These are phyloP conservation scores for Trichoderma orchidacearum DNA, from an alignment of 495 filamentous ascomycete genomes.

Conservation along the genomic window DNA sequence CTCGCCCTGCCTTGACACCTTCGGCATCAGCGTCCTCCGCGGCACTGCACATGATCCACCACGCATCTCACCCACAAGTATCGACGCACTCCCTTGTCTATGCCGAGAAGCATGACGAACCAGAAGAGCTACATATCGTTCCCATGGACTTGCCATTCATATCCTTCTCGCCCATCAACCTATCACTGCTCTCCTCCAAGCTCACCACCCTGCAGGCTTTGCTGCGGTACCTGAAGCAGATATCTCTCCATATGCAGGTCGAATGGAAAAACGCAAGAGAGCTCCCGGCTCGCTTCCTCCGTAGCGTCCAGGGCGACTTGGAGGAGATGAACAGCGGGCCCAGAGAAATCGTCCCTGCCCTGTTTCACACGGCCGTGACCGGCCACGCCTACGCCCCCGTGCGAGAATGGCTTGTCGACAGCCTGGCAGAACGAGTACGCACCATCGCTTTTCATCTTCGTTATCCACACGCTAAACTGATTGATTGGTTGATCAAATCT, in stretches of 20 bases:
- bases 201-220: slow-evolving; percentile 78
- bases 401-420: slow-evolving; percentile 81
- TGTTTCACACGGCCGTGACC: slow-evolving; percentile 78
- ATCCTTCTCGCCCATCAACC: slow-evolving; percentile 59
- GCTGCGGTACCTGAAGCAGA: slow-evolving; percentile 66
- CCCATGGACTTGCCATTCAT: slow-evolving; percentile 78
- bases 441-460: background rate
- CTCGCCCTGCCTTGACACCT: slow-evolving; percentile 17
- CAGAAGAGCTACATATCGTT: slow-evolving; percentile 41
- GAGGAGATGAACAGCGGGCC: slow-evolving; percentile 40
- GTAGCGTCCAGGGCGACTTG: slow-evolving; percentile 41
- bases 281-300: slow-evolving; percentile 61
- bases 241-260: slow-evolving; percentile 55
- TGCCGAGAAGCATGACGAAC: slow-evolving; percentile 13
- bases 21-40: slow-evolving; percentile 4
- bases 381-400: slow-evolving; percentile 65
- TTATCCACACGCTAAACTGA: background rate
- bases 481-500: too few species aligned
- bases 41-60: slow-evolving; percentile 30
- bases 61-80: slow-evolving; percentile 59
- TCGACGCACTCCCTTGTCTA: slow-evolving; percentile 68
- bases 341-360: slow-evolving; percentile 50
- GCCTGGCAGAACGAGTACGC: slow-evolving; percentile 67
- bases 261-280: slow-evolving; percentile 79
- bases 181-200: slow-evolving; percentile 73